A percentile compares a stretch with the other conserved stretches of the same genome.
These are phyloP conservation scores for Leishmania amazonensis DNA, from an alignment of 208 protist genomes.

Conservation along the genomic window DNA sequence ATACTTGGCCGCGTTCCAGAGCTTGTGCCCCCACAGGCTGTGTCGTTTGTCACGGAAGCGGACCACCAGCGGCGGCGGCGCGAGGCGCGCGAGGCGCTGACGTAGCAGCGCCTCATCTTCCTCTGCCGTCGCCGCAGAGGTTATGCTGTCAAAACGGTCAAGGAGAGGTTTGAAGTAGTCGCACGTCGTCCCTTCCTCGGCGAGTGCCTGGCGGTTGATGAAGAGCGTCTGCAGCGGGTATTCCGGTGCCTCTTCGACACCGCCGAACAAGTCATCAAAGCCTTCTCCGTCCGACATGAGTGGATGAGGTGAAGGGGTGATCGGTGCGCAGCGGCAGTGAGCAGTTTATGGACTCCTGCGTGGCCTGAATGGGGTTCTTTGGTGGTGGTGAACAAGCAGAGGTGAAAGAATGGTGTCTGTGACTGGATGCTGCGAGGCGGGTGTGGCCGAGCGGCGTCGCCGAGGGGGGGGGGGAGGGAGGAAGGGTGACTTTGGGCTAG, in stretches of 20 bases:
- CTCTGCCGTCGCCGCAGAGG: slow-evolving; percentile 1
- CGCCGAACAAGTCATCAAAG: slow-evolving; percentile 58
- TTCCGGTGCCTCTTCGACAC: slow-evolving; percentile 26
- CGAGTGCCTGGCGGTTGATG: slow-evolving; percentile 47
- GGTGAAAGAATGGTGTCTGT: neutral
- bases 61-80: slow-evolving; percentile 44
- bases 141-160: slow-evolving; percentile 47
- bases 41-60: slow-evolving; percentile 83
- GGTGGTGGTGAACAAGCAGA: neutral
- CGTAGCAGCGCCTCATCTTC: slow-evolving; percentile 6
- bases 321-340: neutral
- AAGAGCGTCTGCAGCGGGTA: slow-evolving; percentile 64
- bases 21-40: slow-evolving; percentile 85
- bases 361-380: neutral
- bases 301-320: neutral
- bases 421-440: neutral
- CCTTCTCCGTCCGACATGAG: slow-evolving; percentile 50
- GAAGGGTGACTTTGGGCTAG: slow-evolving; percentile 6
- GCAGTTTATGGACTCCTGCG: neutral
- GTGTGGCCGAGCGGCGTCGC: neutral
- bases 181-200: slow-evolving; percentile 52
- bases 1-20: slow-evolving; percentile 92
- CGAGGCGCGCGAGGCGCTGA: slow-evolving; percentile 21
- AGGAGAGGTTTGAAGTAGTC: slow-evolving; percentile 51
- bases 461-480: neutral